A percentile compares a stretch with the other conserved stretches of the same genome.
Evolutionary conservation across 768 basidiomycete species (phyloP).

Genomic region (Chalciporus sphaerocephalus): DNA sequence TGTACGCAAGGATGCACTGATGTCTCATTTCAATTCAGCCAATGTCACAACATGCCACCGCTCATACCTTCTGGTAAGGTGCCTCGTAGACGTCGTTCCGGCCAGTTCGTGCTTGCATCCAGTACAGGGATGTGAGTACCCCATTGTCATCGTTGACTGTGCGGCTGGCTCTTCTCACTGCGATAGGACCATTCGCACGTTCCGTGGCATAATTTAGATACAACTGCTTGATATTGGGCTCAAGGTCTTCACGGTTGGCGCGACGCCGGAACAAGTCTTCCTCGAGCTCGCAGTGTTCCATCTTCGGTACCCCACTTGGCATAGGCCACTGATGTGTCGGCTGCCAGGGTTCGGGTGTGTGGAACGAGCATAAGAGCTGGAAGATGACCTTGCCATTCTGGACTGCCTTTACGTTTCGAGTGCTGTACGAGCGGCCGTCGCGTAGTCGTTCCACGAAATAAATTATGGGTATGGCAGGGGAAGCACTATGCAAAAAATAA

Average conservation of each 20-base stretch:
- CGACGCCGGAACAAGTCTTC: slow-evolving; percentile 38
- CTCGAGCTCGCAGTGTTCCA: slow-evolving; percentile 62
- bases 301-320: slow-evolving; percentile 49
- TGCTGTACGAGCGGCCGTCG: slow-evolving; percentile 69
- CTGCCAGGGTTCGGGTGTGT: slow-evolving; percentile 73
- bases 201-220: slow-evolving; percentile 37
- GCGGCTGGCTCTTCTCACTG: slow-evolving; percentile 51
- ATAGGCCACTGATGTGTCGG: slow-evolving; percentile 64
- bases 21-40: slow-evolving; percentile 2
- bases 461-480: slow-evolving; percentile 66
- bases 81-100: slow-evolving; percentile 56
- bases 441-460: slow-evolving; percentile 76
- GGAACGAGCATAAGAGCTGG: slow-evolving; percentile 78
- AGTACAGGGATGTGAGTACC: slow-evolving; percentile 55
- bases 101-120: slow-evolving; percentile 70
- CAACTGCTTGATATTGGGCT: slow-evolving; percentile 33
- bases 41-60: neutral
- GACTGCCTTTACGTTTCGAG: slow-evolving; percentile 57
- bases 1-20: slow-evolving; percentile 74
- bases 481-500: slow-evolving; percentile 77
- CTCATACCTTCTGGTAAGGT: slow-evolving; percentile 69
- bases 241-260: slow-evolving; percentile 27
- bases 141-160: slow-evolving; percentile 44
- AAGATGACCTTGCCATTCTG: slow-evolving; percentile 52
- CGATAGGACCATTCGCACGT: slow-evolving; percentile 63